Conservation (phyloP, 1,284 basidiomycete genomes). For the Ceratobasidium sp. region DNA sequence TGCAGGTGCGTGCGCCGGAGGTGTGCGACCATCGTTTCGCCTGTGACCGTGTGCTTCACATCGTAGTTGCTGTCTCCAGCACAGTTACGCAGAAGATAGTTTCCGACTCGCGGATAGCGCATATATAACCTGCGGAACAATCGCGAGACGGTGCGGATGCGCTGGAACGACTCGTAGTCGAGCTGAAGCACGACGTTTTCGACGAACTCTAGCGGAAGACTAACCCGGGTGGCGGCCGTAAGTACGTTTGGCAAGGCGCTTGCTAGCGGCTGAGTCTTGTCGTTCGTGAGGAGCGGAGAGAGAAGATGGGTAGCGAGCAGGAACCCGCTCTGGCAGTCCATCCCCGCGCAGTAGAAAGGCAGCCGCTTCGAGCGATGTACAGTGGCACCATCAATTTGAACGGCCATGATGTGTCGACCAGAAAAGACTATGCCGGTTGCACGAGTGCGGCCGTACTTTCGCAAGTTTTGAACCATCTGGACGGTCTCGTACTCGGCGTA, state of each 20-base stretch:
- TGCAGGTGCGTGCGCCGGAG: not conserved
- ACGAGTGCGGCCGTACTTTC: not conserved
- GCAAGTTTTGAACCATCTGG: not conserved
- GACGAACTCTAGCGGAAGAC: not conserved
- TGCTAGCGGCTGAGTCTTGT: not conserved
- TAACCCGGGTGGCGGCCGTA: not conserved
- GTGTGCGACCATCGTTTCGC: not conserved
- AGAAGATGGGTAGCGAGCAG: slow-evolving; percentile 3
- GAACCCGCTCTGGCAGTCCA: not conserved
- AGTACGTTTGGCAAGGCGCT: not conserved
- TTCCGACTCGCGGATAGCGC: not conserved
- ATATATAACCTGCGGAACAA: slow-evolving; percentile 7
- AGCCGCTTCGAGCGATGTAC: not conserved
- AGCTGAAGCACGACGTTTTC: not conserved
- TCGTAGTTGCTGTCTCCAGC: not conserved
- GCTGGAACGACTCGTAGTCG: not conserved
- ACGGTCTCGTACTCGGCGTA: not conserved
- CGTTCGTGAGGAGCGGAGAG: not conserved
- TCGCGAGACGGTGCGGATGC: not conserved
- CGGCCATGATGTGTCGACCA: slow-evolving; percentile 1
- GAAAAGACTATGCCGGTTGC: not conserved
- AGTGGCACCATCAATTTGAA: not conserved
- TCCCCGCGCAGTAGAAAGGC: not conserved
- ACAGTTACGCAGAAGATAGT: not conserved
- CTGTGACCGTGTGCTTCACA: not conserved